Conservation (phyloP, 306 rosid species). For the Quercus gilva region DNA sequence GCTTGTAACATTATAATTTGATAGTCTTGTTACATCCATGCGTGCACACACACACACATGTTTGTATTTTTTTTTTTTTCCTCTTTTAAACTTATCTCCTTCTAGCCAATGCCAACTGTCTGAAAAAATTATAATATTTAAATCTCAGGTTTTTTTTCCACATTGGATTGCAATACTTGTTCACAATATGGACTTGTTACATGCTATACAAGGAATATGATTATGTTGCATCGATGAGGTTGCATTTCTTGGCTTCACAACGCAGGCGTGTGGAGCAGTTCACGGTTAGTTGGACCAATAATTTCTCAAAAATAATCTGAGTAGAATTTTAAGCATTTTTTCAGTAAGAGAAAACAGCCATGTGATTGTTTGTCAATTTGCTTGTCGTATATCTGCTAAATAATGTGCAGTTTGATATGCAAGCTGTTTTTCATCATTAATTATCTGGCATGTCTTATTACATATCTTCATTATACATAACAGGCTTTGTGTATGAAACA, state of each 20-base stretch:
- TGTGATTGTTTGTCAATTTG: constrained; percentile 2
- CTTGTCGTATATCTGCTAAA: neutral
- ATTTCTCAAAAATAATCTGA: neutral
- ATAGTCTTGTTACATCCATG: too few relatives aligned
- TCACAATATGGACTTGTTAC: constrained; percentile 79
- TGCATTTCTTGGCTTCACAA: constrained; percentile 77
- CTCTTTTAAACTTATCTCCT: neutral
- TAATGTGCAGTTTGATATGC: neutral
- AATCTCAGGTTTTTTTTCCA: constrained; percentile 82
- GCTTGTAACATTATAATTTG: neutral
- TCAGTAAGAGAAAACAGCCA: neutral
- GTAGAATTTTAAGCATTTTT: constrained; percentile 3
- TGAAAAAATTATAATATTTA: constrained; percentile 14
- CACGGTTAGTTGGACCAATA: constrained; percentile 53
- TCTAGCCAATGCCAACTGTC: neutral
- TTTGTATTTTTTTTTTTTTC: neutral
- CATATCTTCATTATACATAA: too few relatives aligned
- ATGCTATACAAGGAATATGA: constrained; percentile 79
- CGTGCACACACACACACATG: too few relatives aligned
- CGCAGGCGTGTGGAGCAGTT: constrained; percentile 82
- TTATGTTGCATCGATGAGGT: constrained; percentile 65
- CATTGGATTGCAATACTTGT: constrained; percentile 82
- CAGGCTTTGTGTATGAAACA: too few relatives aligned
- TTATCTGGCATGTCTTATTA: too few relatives aligned
- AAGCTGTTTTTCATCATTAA: neutral